phyloP scores from a whole-genome alignment of 768 basidiomycete species.

The Hericium coralloides region DNA sequence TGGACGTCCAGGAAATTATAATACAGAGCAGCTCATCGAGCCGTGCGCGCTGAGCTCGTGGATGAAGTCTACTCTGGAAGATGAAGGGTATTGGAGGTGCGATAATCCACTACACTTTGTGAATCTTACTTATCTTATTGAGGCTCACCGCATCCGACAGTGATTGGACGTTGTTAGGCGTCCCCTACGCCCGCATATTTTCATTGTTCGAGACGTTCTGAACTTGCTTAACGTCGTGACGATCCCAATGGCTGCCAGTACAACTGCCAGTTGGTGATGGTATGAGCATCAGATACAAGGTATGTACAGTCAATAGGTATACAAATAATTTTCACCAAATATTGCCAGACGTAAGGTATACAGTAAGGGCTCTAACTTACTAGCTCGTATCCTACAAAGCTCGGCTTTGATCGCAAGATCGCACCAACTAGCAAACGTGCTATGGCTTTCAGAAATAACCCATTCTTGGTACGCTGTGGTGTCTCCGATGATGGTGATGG shows the following conservation, averaged over 20 bases:
- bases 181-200: slow-evolving; percentile 49
- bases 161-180: slow-evolving; percentile 70
- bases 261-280: no score
- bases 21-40: slow-evolving; percentile 42
- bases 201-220: no score
- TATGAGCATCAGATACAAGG: background rate
- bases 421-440: background rate
- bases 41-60: slow-evolving; percentile 28
- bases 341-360: background rate
- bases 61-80: slow-evolving; percentile 46
- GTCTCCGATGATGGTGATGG: slow-evolving; percentile 8
- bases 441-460: background rate
- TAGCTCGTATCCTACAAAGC: background rate
- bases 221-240: no score
- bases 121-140: background rate
- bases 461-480: slow-evolving; percentile 11
- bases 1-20: slow-evolving; percentile 54
- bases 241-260: no score
- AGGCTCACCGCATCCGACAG: slow-evolving; percentile 29
- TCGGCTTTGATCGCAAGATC: background rate
- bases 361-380: no score
- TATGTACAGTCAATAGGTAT: background rate
- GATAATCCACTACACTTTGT: slow-evolving; percentile 8
- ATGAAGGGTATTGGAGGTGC: slow-evolving; percentile 82
- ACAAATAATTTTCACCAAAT: background rate